Evolutionary conservation across 805 yeast genomes (phyloP), one percentile per base, ranked within the genome.

Genomic region (Yarrowia sp.): DNA sequence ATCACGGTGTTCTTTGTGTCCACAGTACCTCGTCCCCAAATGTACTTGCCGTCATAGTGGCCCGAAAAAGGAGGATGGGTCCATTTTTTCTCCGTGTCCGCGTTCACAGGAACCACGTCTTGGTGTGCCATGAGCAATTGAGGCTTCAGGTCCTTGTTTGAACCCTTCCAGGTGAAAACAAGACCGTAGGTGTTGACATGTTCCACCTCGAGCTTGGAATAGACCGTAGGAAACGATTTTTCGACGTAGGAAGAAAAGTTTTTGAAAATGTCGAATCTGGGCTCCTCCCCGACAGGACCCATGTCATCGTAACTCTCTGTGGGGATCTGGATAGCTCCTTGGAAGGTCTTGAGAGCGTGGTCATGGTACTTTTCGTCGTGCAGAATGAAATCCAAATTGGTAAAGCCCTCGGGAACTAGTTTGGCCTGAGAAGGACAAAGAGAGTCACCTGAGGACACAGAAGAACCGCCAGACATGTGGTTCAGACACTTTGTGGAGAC

Each of bases 31-130:
- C 96, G 81, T 2, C 96, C 96, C 82, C 85, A 89, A 4, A 91
- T 69, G 44, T 72, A 75, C 28, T 79, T 77, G 16, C 90, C 92
- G 70, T 90, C 96, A 71, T 78, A 89, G 69, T 81, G 77, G 16
- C 88, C 91, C 17, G 79, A 73, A 66, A 84, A 88, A 2, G 96
- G 96, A 11, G 85, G 86, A 71, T 83, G 79, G 0, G 76, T 76
- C 96, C 96, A 90, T 65, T 82, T 78, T 28, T 71, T 74, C 62
- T 79, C 74, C 0, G 91, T 84, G 32, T 68, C 82, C 14, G 74
- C 72, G 69, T 85, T 88, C 10, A 88, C 87, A 0, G 96, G 96
- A 24, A 90, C 96, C 4, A 87, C 90, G 71, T 89, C 96, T 73
- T 84, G 88, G 72, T 90, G 96, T 0, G 93, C 92, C 70, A 88